Evolutionary conservation across 495 filamentous ascomycete species (phyloP).

Genomic region (Paragyromitra xinjiangensis): DNA sequence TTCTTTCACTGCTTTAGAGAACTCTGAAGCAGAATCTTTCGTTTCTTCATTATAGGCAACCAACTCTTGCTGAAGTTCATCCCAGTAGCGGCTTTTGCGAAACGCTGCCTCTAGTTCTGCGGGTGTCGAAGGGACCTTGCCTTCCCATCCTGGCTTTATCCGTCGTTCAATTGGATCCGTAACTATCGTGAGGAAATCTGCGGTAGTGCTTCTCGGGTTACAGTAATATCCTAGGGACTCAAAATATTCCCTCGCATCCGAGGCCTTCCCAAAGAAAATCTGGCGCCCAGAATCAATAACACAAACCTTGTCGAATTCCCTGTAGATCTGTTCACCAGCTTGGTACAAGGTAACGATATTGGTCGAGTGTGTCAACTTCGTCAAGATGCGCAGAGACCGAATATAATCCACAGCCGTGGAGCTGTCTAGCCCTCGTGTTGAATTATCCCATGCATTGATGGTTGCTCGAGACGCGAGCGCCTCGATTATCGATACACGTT

Average conservation of each 20-base stretch:
- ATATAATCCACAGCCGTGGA: slow-evolving; percentile 65
- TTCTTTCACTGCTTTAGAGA: slow-evolving; percentile 74
- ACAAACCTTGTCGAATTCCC: slow-evolving; percentile 75
- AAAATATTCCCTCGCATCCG: slow-evolving; percentile 74
- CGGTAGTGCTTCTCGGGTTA: slow-evolving; percentile 73
- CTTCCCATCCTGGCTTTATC: slow-evolving; percentile 71
- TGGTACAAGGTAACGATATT: slow-evolving; percentile 83
- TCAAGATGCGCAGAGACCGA: slow-evolving; percentile 68
- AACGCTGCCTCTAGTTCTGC: slow-evolving; percentile 72
- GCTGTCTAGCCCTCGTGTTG: slow-evolving; percentile 66
- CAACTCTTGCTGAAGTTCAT: slow-evolving; percentile 64
- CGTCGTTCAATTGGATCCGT: slow-evolving; percentile 77
- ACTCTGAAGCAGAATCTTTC: slow-evolving; percentile 69
- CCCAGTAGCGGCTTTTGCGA: slow-evolving; percentile 60
- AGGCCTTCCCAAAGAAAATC: slow-evolving; percentile 72
- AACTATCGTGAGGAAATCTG: slow-evolving; percentile 78
- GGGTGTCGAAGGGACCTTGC: slow-evolving; percentile 69
- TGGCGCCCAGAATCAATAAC: slow-evolving; percentile 73
- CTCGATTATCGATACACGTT: slow-evolving; percentile 68
- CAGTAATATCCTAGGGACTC: slow-evolving; percentile 73
- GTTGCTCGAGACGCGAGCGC: slow-evolving; percentile 63
- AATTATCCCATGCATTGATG: slow-evolving; percentile 67
- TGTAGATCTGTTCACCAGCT: slow-evolving; percentile 75
- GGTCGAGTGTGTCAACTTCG: slow-evolving; percentile 80
- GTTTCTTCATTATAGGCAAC: slow-evolving; percentile 69